Conservation (phyloP, 2,329 filamentous ascomycete species). For the Pezicula rhizophila region DNA sequence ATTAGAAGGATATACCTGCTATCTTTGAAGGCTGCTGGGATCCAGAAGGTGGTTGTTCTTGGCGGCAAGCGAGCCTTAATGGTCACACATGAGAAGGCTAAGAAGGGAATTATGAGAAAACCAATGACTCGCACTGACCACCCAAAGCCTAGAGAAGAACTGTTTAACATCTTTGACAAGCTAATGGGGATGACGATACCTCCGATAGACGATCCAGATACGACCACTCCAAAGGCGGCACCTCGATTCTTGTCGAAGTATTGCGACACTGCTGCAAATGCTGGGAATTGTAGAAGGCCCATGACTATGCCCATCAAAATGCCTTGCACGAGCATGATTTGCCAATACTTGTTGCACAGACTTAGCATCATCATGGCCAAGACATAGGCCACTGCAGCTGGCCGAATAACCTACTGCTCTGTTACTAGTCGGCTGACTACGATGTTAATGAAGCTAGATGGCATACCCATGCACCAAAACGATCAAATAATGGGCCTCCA, state of each 20-base stretch:
- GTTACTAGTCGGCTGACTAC: background rate
- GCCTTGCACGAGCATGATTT: conserved; percentile 41
- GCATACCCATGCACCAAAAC: conserved; percentile 47
- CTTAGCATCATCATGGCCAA: conserved; percentile 57
- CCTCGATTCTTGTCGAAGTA: conserved; percentile 37
- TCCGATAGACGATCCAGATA: conserved; percentile 35
- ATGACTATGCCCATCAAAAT: conserved; percentile 36
- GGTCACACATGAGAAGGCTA: conserved; percentile 35
- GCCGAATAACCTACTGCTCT: conserved; percentile 27
- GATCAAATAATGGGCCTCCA: conserved; percentile 55
- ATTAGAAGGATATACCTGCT: conserved; percentile 27
- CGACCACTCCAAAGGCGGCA: conserved; percentile 38
- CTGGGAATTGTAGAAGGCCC: conserved; percentile 35
- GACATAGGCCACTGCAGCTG: conserved; percentile 42
- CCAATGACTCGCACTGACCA: conserved; percentile 49
- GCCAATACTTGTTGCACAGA: conserved; percentile 46
- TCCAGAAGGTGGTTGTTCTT: conserved; percentile 20
- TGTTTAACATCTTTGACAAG: conserved; percentile 43
- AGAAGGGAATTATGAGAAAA: conserved; percentile 39
- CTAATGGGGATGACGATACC: conserved; percentile 55
- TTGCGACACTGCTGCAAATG: conserved; percentile 34
- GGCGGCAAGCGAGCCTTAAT: conserved; percentile 40
- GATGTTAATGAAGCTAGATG: background rate
- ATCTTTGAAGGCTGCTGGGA: conserved; percentile 30
- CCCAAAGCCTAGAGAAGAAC: conserved; percentile 37